Evolutionary conservation across 148 eudicot genomes (phyloP), one percentile per base, ranked within the genome.

Genomic region (Rhododendron molle): DNA sequence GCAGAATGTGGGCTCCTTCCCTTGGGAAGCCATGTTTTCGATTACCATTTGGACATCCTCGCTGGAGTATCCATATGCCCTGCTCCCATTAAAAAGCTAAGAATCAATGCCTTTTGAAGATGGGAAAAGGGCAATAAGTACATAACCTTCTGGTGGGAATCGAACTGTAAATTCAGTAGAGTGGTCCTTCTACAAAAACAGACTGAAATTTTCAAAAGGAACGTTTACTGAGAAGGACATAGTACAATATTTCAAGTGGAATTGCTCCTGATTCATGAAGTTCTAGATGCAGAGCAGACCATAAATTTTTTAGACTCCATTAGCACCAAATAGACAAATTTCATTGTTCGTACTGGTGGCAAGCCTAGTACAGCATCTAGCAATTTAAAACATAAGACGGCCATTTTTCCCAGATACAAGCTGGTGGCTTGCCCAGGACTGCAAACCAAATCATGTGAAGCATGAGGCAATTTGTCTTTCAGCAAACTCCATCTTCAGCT

Each of bases 41-140:
- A 97, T 97, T 79, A 97, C 98, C 99, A 97, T 97, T 91, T 97
- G 99, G 86, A 97, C 99, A 90, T 97, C 99, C 88, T 97, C 99
- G 91, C 98, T 97, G n/a, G 99, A 97, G 93, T 95, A 97, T 67
- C 99, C 99, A 89, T 87, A 94, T 79, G 99, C 99, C 96, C 99
- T 97, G 90, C 80, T 86, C 78, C 67, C 28, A 88, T 34, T 58
- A 30, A 83, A 86, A 86, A 49, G 38, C 69, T 16, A 87, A 84
- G 44, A 69, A 82, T 65, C 73, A 83, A 54, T 67, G 52, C 80
- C 76, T 46, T 50, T 46, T 50, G 5, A 76, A 87, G 86, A 87
- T 77, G 50, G 18, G 44, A 34, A 83, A 73, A 52, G 49, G 81
- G 88, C 87, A 83, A 71, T 36, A 76, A 80, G 50, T 32, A 30